A percentile compares a stretch with the other conserved stretches of the same genome.
These are phyloP conservation scores for Trebouxiophyceae sp. DNA, from an alignment of 163 green algal species.

Conservation along the genomic window DNA sequence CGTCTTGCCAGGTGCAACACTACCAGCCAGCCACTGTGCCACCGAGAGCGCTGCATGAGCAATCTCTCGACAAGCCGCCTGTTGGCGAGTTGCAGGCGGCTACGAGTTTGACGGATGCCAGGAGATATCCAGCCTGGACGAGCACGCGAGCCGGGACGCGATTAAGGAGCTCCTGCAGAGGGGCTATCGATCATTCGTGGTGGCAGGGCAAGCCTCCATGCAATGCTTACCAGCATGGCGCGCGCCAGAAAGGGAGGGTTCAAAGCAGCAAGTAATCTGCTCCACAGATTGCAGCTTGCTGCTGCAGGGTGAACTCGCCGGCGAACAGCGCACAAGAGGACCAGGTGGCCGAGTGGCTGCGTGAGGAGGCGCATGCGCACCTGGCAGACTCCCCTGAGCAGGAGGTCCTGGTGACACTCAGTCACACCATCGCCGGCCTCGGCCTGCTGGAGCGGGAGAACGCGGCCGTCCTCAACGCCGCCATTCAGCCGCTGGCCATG, in stretches of 20 bases:
- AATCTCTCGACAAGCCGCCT: too few species aligned
- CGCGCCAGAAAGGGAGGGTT: too few species aligned
- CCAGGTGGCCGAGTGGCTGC: neutral
- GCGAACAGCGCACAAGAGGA: conserved; percentile 24
- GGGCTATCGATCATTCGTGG: conserved; percentile 10
- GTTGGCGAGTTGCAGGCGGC: conserved; percentile 9
- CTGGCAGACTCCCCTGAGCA: too few species aligned
- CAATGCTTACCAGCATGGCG: too few species aligned
- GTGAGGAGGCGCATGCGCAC: neutral
- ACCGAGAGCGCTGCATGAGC: too few species aligned
- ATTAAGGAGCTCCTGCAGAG: conserved; percentile 1
- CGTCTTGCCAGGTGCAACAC: conserved; percentile 5
- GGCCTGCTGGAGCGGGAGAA: conserved; percentile 37
- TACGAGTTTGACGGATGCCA: conserved; percentile 23
- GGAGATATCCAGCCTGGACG: conserved; percentile 12
- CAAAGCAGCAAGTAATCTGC: too few species aligned
- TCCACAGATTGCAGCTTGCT: too few species aligned
- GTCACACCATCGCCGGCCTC: conserved; percentile 24
- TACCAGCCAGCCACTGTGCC: too few species aligned
- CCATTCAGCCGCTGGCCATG: conserved; percentile 26
- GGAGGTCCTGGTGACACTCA: conserved; percentile 14
- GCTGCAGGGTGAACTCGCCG: conserved; percentile 19
- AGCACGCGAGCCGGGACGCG: neutral
- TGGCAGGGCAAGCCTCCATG: too few species aligned
- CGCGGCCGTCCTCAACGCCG: conserved; percentile 30